Percentiles rank a stretch among this genome's conserved stretches.
These are phyloP conservation scores for Nothomitra cinnamomea DNA, from an alignment of 2,329 filamentous ascomycete species.

Conservation along the genomic window DNA sequence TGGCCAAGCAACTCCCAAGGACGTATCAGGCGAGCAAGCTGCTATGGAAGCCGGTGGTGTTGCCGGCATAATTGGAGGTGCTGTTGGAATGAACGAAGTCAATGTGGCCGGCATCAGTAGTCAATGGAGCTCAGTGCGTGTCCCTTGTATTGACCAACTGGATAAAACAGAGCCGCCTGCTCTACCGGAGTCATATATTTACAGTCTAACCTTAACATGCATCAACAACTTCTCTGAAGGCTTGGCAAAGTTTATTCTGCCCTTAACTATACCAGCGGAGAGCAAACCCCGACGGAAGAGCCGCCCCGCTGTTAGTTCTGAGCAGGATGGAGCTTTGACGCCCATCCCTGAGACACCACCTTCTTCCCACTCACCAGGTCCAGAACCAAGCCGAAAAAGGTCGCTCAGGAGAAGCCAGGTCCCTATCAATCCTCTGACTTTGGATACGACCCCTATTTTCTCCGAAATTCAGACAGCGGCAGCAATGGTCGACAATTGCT, in stretches of 20 bases:
- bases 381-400: conserved; percentile 15
- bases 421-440: conserved; percentile 64
- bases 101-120: conserved; percentile 63
- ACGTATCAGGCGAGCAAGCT: conserved; percentile 58
- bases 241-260: conserved; percentile 81
- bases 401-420: conserved; percentile 61
- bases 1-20: conserved; percentile 36
- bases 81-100: conserved; percentile 46
- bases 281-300: conserved; percentile 33
- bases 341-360: conserved; percentile 24
- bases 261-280: conserved; percentile 72
- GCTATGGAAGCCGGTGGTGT: conserved; percentile 78
- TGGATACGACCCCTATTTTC: conserved; percentile 56
- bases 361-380: conserved; percentile 13
- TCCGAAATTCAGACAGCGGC: conserved; percentile 61
- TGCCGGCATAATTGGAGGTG: conserved; percentile 67
- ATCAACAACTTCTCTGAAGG: conserved; percentile 84
- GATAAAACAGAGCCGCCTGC: conserved; percentile 75
- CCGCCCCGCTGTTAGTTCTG: background rate
- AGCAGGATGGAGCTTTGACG: conserved; percentile 26
- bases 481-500: conserved; percentile 74
- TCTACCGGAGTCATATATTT: conserved; percentile 85
- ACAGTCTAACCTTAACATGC: conserved; percentile 74
- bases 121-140: conserved; percentile 78
- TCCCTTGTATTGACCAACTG: conserved; percentile 81